These are phyloP conservation scores for Trifolium fragiferum DNA, from an alignment of 306 rosid genomes.

Conservation along the genomic window DNA sequence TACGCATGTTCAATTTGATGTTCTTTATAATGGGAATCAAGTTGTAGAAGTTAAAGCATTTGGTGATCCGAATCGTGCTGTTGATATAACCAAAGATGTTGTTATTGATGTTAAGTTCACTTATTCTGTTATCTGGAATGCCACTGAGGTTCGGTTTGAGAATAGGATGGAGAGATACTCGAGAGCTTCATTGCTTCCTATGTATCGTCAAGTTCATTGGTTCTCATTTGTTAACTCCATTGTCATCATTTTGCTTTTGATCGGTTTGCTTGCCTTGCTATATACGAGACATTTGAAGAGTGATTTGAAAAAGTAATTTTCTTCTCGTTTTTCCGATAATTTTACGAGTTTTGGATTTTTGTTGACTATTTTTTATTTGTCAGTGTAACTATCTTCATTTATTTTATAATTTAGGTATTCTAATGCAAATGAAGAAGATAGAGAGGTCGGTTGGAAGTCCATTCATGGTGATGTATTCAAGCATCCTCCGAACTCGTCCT, in stretches of 20 bases:
- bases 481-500: conserved; percentile 68
- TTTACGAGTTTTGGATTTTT: not conserved
- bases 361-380: conserved; percentile 24
- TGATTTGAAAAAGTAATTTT: conserved; percentile 75
- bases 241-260: conserved; percentile 70
- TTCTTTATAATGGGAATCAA: conserved; percentile 65
- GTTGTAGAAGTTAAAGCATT: conserved; percentile 69
- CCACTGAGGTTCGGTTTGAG: conserved; percentile 52
- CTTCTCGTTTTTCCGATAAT: conserved; percentile 34
- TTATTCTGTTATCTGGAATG: conserved; percentile 80
- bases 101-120: conserved; percentile 67
- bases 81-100: conserved; percentile 71
- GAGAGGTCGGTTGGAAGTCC: conserved; percentile 82
- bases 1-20: conserved; percentile 73
- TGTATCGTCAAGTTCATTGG: conserved; percentile 74
- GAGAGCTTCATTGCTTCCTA: conserved; percentile 65
- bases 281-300: conserved; percentile 70
- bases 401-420: conserved; percentile 55
- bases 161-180: conserved; percentile 76
- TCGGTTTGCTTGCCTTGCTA: conserved; percentile 75
- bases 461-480: conserved; percentile 81
- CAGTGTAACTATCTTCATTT: conserved; percentile 35
- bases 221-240: conserved; percentile 78
- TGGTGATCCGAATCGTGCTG: conserved; percentile 67
- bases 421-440: conserved; percentile 69